Conservation (phyloP, 495 filamentous ascomycete species). For the Rhypophila decipiens region DNA sequence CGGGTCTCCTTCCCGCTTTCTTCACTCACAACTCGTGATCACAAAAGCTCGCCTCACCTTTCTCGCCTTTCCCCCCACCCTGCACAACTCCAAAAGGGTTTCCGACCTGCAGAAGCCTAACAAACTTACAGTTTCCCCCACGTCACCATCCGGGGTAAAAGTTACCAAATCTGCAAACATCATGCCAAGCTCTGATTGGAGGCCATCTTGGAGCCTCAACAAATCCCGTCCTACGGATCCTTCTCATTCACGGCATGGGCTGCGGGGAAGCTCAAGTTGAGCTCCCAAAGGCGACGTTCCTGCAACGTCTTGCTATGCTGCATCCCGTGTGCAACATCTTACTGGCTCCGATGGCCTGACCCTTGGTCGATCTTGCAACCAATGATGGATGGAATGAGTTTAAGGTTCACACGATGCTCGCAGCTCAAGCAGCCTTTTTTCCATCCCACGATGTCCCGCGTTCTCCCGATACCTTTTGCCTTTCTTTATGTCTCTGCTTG, state of each 20-base stretch:
- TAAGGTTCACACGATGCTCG: not conserved
- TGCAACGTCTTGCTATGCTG: not conserved
- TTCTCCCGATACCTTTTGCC: not conserved
- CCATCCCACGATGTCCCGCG: not conserved
- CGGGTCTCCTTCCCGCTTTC: no score
- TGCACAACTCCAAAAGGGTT: not conserved
- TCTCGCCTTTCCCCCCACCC: not conserved
- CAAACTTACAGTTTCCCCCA: not conserved
- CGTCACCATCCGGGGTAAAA: not conserved
- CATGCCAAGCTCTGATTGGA: not conserved
- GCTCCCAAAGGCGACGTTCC: not conserved
- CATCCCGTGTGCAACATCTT: not conserved
- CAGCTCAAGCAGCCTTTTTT: not conserved
- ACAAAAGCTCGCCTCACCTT: no score
- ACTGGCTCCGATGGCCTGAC: no score
- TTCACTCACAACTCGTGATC: no score
- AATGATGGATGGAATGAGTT: no score
- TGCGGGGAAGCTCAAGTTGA: not conserved
- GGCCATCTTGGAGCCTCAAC: no score
- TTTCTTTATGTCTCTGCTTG: no score
- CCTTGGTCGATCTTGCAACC: no score
- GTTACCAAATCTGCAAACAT: not conserved
- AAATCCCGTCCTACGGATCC: no score
- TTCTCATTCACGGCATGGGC: not conserved
- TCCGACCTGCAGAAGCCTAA: no score